Evolutionary conservation across 2,329 filamentous ascomycete genomes (phyloP).

Genomic region (Colletotrichum spinosum): DNA sequence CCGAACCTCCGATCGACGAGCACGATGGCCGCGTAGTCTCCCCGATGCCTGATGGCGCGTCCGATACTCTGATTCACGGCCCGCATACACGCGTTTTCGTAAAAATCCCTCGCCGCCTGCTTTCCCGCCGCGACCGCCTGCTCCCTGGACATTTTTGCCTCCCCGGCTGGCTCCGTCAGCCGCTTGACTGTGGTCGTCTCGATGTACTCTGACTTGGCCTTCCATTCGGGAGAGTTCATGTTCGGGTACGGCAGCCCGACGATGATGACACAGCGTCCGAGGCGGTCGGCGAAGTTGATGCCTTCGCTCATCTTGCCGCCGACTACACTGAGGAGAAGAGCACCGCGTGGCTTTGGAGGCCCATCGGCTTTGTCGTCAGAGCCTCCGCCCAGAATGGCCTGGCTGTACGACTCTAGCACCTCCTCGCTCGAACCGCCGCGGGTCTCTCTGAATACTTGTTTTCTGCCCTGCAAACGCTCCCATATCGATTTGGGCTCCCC

Average conservation of each 20-base stretch:
- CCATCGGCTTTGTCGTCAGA: not conserved
- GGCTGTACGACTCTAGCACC: constrained; percentile 78
- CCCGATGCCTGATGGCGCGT: constrained; percentile 86
- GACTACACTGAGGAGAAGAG: constrained; percentile 88
- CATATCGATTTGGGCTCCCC: constrained; percentile 60
- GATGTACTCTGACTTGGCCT: constrained; percentile 89
- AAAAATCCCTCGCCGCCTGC: constrained; percentile 79
- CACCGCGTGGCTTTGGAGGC: constrained; percentile 63
- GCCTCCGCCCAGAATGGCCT: constrained; percentile 68
- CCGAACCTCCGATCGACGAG: constrained; percentile 85
- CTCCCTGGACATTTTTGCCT: constrained; percentile 35
- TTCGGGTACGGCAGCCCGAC: constrained; percentile 95
- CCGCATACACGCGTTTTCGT: constrained; percentile 96
- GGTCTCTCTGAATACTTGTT: constrained; percentile 71
- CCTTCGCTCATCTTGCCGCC: constrained; percentile 96
- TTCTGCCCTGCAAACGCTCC: constrained; percentile 68
- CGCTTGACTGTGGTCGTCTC: constrained; percentile 67
- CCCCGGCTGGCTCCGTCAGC: constrained; percentile 45
- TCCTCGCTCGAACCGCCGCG: constrained; percentile 72
- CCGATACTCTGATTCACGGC: constrained; percentile 98
- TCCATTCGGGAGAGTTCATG: constrained; percentile 89
- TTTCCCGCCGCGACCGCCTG: constrained; percentile 56
- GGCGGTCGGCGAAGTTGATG: constrained; percentile 94
- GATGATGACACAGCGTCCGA: constrained; percentile 92
- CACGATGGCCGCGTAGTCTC: constrained; percentile 91